Evolutionary conservation across 106 monocot genomes (phyloP).

Genomic region (Gastrodia elata): DNA sequence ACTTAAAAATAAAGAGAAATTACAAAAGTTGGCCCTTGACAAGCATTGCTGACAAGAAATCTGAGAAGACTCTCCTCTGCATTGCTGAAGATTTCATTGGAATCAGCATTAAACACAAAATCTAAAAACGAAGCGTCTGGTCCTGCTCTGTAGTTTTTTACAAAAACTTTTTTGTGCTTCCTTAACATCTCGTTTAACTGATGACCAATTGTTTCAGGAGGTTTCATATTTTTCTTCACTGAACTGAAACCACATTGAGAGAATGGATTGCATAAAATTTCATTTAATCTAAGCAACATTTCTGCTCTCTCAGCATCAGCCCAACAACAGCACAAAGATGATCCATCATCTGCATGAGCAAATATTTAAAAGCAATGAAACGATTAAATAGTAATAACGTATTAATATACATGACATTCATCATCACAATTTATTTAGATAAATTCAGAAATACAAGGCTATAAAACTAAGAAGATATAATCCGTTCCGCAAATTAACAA

Average conservation of each 20-base stretch:
- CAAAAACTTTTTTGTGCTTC: slow-evolving; percentile 47
- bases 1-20: slow-evolving; percentile 14
- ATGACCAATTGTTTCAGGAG: slow-evolving; percentile 25
- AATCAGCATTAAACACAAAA: slow-evolving; percentile 31
- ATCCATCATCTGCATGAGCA: slow-evolving; percentile 67
- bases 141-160: slow-evolving; percentile 32
- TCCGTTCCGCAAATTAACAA: too few relatives aligned
- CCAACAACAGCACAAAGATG: slow-evolving; percentile 74
- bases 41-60: slow-evolving; percentile 47
- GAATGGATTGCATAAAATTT: slow-evolving; percentile 22
- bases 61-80: slow-evolving; percentile 55
- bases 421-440: not conserved
- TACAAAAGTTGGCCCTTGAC: slow-evolving; percentile 49
- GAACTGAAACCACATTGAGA: slow-evolving; percentile 2
- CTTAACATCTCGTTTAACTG: slow-evolving; percentile 45
- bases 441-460: not conserved
- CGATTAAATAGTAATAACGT: not conserved
- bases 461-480: too few relatives aligned
- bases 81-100: slow-evolving; percentile 33
- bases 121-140: slow-evolving; percentile 32
- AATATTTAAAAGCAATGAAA: slow-evolving; percentile 4
- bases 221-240: not conserved
- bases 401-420: not conserved
- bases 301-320: slow-evolving; percentile 46
- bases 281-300: slow-evolving; percentile 49